Conservation (phyloP, 495 filamentous ascomycete genomes). For the Diplogelasinospora grovesii region DNA sequence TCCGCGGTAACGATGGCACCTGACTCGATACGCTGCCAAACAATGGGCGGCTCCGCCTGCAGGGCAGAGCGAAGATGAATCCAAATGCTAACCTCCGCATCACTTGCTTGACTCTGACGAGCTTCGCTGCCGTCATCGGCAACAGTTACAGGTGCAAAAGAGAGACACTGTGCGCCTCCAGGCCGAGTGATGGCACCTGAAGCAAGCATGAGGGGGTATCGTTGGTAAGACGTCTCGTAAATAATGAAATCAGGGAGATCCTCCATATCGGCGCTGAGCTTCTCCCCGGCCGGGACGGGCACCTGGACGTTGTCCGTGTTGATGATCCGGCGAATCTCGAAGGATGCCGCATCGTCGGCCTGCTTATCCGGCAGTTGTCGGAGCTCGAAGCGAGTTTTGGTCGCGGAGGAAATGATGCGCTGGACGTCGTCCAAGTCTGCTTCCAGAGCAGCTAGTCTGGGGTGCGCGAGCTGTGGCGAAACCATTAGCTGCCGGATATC, state of each 20-base stretch:
- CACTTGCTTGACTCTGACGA: neutral
- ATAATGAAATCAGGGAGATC: slow-evolving; percentile 30
- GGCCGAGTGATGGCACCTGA: slow-evolving; percentile 25
- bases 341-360: slow-evolving; percentile 19
- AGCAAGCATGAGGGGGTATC: slow-evolving; percentile 27
- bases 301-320: slow-evolving; percentile 13
- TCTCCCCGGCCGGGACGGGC: slow-evolving; percentile 20
- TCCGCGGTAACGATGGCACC: slow-evolving; percentile 25
- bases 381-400: slow-evolving; percentile 27
- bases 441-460: slow-evolving; percentile 24
- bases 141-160: slow-evolving; percentile 21
- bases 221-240: slow-evolving; percentile 34
- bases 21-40: slow-evolving; percentile 24
- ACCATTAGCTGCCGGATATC: neutral
- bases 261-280: slow-evolving; percentile 17
- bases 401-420: slow-evolving; percentile 24
- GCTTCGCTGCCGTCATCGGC: slow-evolving; percentile 10
- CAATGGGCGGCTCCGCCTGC: slow-evolving; percentile 17
- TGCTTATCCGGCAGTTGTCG: slow-evolving; percentile 13
- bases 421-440: slow-evolving; percentile 31
- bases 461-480: slow-evolving; percentile 26
- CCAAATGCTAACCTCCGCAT: slow-evolving; percentile 30
- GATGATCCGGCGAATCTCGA: slow-evolving; percentile 23
- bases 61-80: slow-evolving; percentile 27
- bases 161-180: slow-evolving; percentile 19